A percentile compares a stretch with the other conserved stretches of the same genome.
Evolutionary conservation across 768 basidiomycete species (phyloP).

Genomic region (Kwoniella bestiolae): DNA sequence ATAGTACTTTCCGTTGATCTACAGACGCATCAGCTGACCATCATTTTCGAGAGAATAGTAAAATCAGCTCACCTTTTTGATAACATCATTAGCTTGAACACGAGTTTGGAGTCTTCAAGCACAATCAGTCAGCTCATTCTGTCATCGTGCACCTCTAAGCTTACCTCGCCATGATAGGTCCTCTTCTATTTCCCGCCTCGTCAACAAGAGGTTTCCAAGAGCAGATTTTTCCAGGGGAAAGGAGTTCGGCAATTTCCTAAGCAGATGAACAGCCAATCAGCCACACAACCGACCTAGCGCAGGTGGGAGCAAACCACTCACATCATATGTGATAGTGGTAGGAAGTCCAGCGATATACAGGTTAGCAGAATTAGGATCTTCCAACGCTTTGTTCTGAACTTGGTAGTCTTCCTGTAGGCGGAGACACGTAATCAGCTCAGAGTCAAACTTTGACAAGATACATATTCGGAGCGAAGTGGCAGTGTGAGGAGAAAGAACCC

Average conservation of each 20-base stretch:
- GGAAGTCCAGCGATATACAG: constrained; percentile 44
- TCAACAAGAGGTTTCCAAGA: constrained; percentile 37
- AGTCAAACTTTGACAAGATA: too few species aligned
- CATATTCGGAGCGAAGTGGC: background rate
- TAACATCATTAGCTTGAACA: constrained; percentile 39
- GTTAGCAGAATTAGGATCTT: constrained; percentile 42
- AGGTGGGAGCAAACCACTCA: constrained; percentile 15
- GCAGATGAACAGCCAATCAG: background rate
- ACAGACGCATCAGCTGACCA: background rate
- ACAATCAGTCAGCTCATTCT: background rate
- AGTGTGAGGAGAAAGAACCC: constrained; percentile 1
- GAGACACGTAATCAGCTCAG: too few species aligned
- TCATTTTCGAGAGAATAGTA: background rate
- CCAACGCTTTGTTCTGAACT: constrained; percentile 38
- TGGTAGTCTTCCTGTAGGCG: constrained; percentile 51
- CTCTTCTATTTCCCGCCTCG: constrained; percentile 34
- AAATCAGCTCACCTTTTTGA: constrained; percentile 27
- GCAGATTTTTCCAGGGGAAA: constrained; percentile 25
- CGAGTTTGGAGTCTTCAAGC: constrained; percentile 33
- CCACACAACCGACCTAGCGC: background rate
- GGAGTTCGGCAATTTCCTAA: constrained; percentile 20
- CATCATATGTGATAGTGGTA: constrained; percentile 25
- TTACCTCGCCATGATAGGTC: constrained; percentile 39
- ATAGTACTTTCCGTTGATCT: constrained; percentile 37
- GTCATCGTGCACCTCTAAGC: background rate